A percentile compares a stretch with the other conserved stretches of the same genome.
Evolutionary conservation across 345 rosid species (phyloP).

Genomic region (Jatropha curcas): DNA sequence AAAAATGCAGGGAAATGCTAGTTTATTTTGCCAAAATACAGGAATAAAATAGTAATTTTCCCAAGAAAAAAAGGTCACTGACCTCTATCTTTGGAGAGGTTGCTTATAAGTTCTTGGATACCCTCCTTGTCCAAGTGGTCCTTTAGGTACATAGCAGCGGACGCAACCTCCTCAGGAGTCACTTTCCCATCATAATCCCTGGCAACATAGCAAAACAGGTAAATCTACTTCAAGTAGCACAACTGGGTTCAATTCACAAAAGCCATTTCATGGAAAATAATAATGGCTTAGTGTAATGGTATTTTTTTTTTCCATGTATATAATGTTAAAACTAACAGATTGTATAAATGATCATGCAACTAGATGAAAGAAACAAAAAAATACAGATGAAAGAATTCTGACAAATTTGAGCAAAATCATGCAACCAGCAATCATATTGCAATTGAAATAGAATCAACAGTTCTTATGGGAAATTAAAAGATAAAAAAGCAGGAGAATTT

Average conservation of each 20-base stretch:
- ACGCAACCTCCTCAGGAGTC: constrained; percentile 90
- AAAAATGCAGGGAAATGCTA: too few species aligned
- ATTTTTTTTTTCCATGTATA: too few species aligned
- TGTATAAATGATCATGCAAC: background rate
- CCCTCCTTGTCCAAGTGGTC: constrained; percentile 88
- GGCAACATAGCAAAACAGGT: constrained; percentile 25
- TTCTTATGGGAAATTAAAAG: background rate
- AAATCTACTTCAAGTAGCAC: constrained; percentile 6
- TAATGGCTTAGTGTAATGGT: background rate
- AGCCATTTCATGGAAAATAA: background rate
- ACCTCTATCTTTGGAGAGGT: constrained; percentile 91
- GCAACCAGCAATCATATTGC: background rate
- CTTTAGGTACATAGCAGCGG: constrained; percentile 81
- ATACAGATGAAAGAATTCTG: background rate
- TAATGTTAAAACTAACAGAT: background rate
- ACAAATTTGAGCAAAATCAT: background rate
- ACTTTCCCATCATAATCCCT: constrained; percentile 97
- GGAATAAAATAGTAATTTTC: too few species aligned
- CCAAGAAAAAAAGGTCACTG: too few species aligned
- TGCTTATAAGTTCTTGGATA: constrained; percentile 81
- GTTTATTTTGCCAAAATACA: too few species aligned
- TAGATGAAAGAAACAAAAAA: background rate
- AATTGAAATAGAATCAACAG: background rate
- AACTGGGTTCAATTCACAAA: background rate
- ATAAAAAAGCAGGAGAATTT: background rate